phyloP scores from a whole-genome alignment of 257 asterid genomes.

The Henckelia pumila region DNA sequence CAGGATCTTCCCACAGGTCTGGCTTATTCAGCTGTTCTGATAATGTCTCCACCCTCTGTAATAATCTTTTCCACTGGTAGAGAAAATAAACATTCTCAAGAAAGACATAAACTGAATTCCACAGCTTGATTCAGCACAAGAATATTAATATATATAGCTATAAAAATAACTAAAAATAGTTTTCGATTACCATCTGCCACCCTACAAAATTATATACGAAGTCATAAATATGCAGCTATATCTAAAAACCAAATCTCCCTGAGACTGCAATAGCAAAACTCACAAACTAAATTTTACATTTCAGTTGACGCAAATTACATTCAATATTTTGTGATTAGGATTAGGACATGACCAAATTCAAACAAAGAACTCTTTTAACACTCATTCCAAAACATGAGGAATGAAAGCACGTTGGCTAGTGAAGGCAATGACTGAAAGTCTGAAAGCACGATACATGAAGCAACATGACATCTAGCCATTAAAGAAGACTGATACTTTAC shows the following conservation, averaged over 20 bases:
- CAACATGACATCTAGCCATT: constrained; percentile 11
- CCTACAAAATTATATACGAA: constrained; percentile 13
- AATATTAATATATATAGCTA: background rate
- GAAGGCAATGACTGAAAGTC: background rate
- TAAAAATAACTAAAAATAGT: no score
- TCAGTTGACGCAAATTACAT: background rate
- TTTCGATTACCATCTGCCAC: background rate
- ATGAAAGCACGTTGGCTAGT: background rate
- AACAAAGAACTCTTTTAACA: background rate
- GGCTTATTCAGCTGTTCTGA: constrained; percentile 63
- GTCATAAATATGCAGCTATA: background rate
- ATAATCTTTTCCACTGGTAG: constrained; percentile 70
- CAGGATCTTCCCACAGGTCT: constrained; percentile 90
- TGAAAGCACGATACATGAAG: background rate
- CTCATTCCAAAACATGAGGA: background rate
- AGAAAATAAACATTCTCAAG: constrained; percentile 16
- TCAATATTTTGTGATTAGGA: background rate
- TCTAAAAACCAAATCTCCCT: constrained; percentile 1
- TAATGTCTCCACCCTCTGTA: constrained; percentile 50
- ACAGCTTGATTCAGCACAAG: background rate
- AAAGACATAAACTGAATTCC: constrained; percentile 7
- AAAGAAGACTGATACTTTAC: background rate
- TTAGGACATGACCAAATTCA: background rate
- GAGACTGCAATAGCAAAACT: constrained; percentile 4
- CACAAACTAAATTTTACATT: background rate